Percentiles rank a stretch among this genome's conserved stretches.
phyloP scores from a whole-genome alignment of 2,329 filamentous ascomycete genomes.

The Diaporthe sp. region DNA sequence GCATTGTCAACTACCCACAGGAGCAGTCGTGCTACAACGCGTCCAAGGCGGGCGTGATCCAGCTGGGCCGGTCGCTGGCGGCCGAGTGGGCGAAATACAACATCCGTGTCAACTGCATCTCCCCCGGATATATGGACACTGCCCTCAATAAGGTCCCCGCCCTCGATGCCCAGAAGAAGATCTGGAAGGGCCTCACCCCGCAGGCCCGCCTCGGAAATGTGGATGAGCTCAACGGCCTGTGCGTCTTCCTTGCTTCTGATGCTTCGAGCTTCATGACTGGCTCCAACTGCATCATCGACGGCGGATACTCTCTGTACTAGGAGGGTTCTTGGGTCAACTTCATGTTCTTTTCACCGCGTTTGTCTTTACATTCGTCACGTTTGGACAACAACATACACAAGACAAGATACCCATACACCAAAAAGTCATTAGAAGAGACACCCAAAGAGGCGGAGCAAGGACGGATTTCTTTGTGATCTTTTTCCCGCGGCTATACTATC shows the following conservation, averaged over 20 bases:
- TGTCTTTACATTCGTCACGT: neutral
- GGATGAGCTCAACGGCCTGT: conserved; percentile 83
- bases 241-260: conserved; percentile 82
- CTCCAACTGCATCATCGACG: conserved; percentile 79
- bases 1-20: conserved; percentile 89
- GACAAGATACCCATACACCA: conserved; percentile 2
- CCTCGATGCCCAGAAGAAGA: conserved; percentile 85
- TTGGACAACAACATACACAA: neutral
- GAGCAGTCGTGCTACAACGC: conserved; percentile 88
- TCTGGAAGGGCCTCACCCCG: conserved; percentile 82
- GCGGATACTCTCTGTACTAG: conserved; percentile 74
- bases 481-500: neutral
- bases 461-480: neutral
- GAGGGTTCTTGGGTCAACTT: neutral
- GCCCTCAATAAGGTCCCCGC: conserved; percentile 83
- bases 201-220: conserved; percentile 80
- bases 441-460: neutral
- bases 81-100: conserved; percentile 87
- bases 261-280: conserved; percentile 84
- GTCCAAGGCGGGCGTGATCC: conserved; percentile 84
- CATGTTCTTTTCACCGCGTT: neutral
- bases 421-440: neutral
- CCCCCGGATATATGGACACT: conserved; percentile 89
- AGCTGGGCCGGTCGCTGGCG: conserved; percentile 84
- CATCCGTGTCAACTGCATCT: conserved; percentile 88